These are phyloP conservation scores for Oenanthe sinensis DNA, from an alignment of 129 eudicot species.

Conservation along the genomic window DNA sequence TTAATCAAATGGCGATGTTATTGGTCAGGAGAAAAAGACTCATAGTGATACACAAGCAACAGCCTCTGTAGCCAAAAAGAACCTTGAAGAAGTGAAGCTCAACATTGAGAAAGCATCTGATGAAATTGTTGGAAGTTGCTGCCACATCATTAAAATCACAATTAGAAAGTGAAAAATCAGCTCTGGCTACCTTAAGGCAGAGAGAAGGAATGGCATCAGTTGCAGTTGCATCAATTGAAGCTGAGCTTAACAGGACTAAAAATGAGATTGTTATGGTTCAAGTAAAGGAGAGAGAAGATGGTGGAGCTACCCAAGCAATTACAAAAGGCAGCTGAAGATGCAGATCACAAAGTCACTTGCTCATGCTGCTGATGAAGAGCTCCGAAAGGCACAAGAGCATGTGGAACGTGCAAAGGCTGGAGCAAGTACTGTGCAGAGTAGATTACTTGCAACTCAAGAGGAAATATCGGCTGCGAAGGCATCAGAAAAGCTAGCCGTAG, in stretches of 20 bases:
- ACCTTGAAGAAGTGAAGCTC: conserved; percentile 67
- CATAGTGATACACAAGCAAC: conserved; percentile 40
- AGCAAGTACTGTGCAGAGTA: conserved; percentile 58
- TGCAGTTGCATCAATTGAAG: conserved; percentile 76
- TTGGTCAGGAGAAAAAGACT: conserved; percentile 22
- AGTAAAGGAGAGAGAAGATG: conserved; percentile 63
- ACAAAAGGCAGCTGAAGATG: conserved; percentile 66
- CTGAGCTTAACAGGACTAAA: conserved; percentile 58
- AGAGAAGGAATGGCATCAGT: conserved; percentile 92
- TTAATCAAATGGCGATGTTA: not conserved
- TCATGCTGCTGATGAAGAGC: conserved; percentile 52
- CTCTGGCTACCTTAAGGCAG: conserved; percentile 53
- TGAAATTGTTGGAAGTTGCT: conserved; percentile 64
- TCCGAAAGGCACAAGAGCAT: conserved; percentile 60
- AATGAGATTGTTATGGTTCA: conserved; percentile 49
- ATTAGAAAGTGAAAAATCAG: conserved; percentile 61
- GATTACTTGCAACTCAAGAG: conserved; percentile 69
- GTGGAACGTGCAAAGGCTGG: conserved; percentile 69
- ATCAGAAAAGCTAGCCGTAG: conserved; percentile 72
- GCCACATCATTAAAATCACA: conserved; percentile 57
- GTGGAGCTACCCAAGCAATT: conserved; percentile 72
- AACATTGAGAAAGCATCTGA: conserved; percentile 53
- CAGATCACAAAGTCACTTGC: conserved; percentile 54
- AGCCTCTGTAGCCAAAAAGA: conserved; percentile 41
- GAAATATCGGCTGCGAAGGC: conserved; percentile 91